phyloP scores from a whole-genome alignment of 2,329 filamentous ascomycete genomes.

The Penicillium sp. region DNA sequence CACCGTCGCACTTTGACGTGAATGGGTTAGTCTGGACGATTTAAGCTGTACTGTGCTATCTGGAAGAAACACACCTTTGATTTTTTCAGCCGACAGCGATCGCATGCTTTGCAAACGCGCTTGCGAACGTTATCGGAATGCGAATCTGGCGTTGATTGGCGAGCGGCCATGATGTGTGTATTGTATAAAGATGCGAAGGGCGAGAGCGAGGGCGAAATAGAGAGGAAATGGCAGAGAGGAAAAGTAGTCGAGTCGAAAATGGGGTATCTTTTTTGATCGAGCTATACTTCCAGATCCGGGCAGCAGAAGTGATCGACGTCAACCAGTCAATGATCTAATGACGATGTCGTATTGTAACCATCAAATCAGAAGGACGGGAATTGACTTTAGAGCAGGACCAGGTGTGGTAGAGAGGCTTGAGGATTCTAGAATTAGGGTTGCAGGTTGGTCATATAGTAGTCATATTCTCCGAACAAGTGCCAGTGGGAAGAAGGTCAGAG shows the following conservation, averaged over 20 bases:
- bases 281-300: slow-evolving; percentile 30
- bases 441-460: slow-evolving; percentile 16
- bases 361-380: slow-evolving; percentile 6
- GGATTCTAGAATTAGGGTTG: background rate
- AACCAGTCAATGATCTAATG: slow-evolving; percentile 34
- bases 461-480: background rate
- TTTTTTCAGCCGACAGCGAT: slow-evolving; percentile 68
- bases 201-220: background rate
- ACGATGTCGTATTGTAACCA: slow-evolving; percentile 21
- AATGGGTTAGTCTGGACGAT: slow-evolving; percentile 29
- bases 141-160: slow-evolving; percentile 45
- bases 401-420: slow-evolving; percentile 2
- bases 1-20: slow-evolving; percentile 63
- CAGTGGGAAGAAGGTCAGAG: background rate
- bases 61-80: slow-evolving; percentile 59
- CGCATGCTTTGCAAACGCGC: slow-evolving; percentile 69
- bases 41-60: too few species aligned
- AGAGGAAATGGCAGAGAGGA: slow-evolving; percentile 1
- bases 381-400: slow-evolving; percentile 16
- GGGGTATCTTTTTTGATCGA: slow-evolving; percentile 11
- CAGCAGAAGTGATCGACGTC: slow-evolving; percentile 28
- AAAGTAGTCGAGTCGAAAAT: background rate
- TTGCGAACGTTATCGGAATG: slow-evolving; percentile 58
- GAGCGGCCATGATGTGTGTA: slow-evolving; percentile 41
- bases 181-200: background rate